Conservation (phyloP, 441 rosid genomes). For the Cnidoscolus chayamansa region DNA sequence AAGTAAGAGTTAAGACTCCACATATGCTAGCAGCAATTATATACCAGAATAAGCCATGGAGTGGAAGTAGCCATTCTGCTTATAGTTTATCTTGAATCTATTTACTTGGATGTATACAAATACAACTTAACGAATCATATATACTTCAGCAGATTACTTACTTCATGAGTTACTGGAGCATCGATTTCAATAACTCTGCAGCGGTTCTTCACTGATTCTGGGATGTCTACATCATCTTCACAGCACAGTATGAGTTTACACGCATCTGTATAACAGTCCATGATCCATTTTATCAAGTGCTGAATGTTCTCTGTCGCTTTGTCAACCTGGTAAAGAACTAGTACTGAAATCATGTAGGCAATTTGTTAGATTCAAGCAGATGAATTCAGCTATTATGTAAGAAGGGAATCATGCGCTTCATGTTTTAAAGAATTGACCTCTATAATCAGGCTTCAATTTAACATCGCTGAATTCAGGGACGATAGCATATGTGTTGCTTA, state of each 20-base stretch:
- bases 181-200: constrained; percentile 50
- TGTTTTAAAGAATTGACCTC: constrained; percentile 35
- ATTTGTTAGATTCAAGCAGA: constrained; percentile 21
- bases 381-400: not conserved
- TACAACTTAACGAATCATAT: too few relatives aligned
- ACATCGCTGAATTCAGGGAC: constrained; percentile 47
- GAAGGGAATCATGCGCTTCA: constrained; percentile 1
- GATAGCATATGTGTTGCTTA: constrained; percentile 37
- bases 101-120: not conserved
- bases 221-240: constrained; percentile 49
- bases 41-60: too few relatives aligned
- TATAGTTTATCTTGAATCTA: too few relatives aligned
- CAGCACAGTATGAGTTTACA: constrained; percentile 59
- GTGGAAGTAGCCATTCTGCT: too few relatives aligned
- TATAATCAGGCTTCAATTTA: constrained; percentile 44
- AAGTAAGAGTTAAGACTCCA: not conserved
- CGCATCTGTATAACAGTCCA: constrained; percentile 61
- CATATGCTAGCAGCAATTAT: too few relatives aligned
- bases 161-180: constrained; percentile 63
- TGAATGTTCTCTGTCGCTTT: constrained; percentile 51
- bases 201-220: constrained; percentile 50
- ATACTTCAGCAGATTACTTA: constrained; percentile 26
- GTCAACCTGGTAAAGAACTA: constrained; percentile 54
- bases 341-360: constrained; percentile 35
- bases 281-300: constrained; percentile 67